These are phyloP conservation scores for Apiotrichum gracile DNA, from an alignment of 1,284 basidiomycete genomes.

Conservation along the genomic window DNA sequence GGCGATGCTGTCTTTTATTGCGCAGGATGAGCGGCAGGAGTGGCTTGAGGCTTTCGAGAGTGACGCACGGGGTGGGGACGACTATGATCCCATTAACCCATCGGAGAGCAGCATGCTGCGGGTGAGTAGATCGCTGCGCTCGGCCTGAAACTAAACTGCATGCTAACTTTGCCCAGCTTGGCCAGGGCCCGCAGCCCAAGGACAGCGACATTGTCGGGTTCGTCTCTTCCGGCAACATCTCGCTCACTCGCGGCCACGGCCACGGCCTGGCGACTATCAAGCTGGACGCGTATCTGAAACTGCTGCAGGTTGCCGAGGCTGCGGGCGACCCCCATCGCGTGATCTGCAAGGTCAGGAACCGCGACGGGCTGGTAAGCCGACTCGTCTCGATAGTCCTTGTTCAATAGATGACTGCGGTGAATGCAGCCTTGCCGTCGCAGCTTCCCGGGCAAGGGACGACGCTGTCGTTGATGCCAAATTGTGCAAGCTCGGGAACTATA, in stretches of 20 bases:
- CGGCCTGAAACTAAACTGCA: slow-evolving; percentile 1
- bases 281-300: slow-evolving; percentile 53
- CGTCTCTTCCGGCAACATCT: slow-evolving; percentile 71
- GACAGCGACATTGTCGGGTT: slow-evolving; percentile 65
- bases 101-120: slow-evolving; percentile 48
- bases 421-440: too few relatives aligned
- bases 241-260: slow-evolving; percentile 66
- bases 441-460: too few relatives aligned
- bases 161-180: slow-evolving; percentile 46
- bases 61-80: slow-evolving; percentile 8
- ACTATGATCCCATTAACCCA: slow-evolving; percentile 22
- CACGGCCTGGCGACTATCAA: slow-evolving; percentile 67
- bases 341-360: slow-evolving; percentile 50
- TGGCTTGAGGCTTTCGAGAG: slow-evolving; percentile 50
- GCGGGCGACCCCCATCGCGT: slow-evolving; percentile 7
- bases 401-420: background rate
- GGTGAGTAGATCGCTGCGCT: slow-evolving; percentile 39
- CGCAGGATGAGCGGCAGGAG: slow-evolving; percentile 51
- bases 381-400: slow-evolving; percentile 35
- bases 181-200: slow-evolving; percentile 47
- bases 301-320: slow-evolving; percentile 51
- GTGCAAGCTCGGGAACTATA: too few relatives aligned
- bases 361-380: slow-evolving; percentile 47
- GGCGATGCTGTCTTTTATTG: slow-evolving; percentile 61
- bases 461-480: too few relatives aligned